Conservation (phyloP, 495 filamentous ascomycete genomes). For the Rostrohypoxylon terebratum region DNA sequence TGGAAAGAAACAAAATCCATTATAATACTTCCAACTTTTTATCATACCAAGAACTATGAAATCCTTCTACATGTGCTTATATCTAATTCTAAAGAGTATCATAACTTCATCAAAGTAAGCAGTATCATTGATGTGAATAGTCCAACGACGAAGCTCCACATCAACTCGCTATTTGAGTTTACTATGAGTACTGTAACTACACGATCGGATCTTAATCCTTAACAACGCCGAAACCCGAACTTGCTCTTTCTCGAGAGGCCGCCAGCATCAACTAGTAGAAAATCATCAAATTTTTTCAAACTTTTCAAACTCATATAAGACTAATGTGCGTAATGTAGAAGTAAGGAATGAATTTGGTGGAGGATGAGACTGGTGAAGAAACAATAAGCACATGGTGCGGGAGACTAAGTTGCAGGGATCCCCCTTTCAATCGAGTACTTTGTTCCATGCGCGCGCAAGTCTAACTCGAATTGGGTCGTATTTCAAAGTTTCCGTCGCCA, state of each 20-base stretch:
- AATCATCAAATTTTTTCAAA: neutral
- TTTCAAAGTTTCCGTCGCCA: slow-evolving; percentile 1
- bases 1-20: slow-evolving; percentile 26
- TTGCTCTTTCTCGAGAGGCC: slow-evolving; percentile 20
- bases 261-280: slow-evolving; percentile 5
- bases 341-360: slow-evolving; percentile 15
- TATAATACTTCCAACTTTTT: neutral
- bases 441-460: slow-evolving; percentile 17
- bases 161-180: neutral
- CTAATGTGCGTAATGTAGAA: slow-evolving; percentile 12
- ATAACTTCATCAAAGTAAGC: neutral
- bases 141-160: neutral
- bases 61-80: neutral
- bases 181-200: too few species aligned
- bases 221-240: slow-evolving; percentile 5
- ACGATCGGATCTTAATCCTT: neutral
- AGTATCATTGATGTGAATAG: neutral
- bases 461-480: slow-evolving; percentile 20
- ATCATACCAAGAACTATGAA: neutral
- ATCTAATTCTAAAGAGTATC: neutral
- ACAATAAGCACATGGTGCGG: slow-evolving; percentile 30
- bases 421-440: neutral
- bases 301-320: neutral
- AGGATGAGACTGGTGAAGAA: slow-evolving; percentile 38
- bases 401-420: slow-evolving; percentile 18